Base-by-base conservation (phyloP, 495 filamentous ascomycete genomes). In the Copromyces sp. region DNA sequence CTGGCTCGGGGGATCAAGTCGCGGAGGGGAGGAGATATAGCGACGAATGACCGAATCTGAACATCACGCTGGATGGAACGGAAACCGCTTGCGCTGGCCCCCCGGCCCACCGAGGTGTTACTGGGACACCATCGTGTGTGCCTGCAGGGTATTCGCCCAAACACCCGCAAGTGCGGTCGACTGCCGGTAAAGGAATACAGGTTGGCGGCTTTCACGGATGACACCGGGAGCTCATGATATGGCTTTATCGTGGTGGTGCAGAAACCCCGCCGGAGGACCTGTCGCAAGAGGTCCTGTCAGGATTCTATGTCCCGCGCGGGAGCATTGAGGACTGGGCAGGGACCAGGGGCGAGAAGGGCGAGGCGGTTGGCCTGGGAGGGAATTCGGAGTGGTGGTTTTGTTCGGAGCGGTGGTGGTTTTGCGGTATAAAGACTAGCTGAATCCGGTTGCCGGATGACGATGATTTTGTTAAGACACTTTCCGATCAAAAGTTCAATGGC, bases 31-130 rank as follows among this genome's bases (percentile, higher is more conserved):
- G 53, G 7, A 3, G 2, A 35, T 3, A 14, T 14, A 35, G 53
- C 53, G 53, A 65, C 29, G 3, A 37, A 65, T 5, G 32, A 9
- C 53, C 53, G 53, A 35, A 24, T 65, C 53, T 65, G 53, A 8
- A 65, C 29, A 8, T 35, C 53, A 35, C 29, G 53, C 24, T 39
- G 17, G 72, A 70, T 45, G 69, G 40, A 61, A 61, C 75, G 45
- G 73, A 77, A 41, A 80, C 72, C 44, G 72, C 41, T 39, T 74
- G 76, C 72, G 53, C 20, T 83, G 85, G 85, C 86, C 83, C 81
- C 86, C 84, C 84, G 85, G 86, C 85, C 86, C 78, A 70, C 84
- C 45, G 37, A 72, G 47, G 73, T 75, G 85, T 82, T 85, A 87
- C 83, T 83, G 84, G 65, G 78, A 70, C 68, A 78, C 82, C 87